Conservation (phyloP, 768 basidiomycete species). For the Serendipita sp. region DNA sequence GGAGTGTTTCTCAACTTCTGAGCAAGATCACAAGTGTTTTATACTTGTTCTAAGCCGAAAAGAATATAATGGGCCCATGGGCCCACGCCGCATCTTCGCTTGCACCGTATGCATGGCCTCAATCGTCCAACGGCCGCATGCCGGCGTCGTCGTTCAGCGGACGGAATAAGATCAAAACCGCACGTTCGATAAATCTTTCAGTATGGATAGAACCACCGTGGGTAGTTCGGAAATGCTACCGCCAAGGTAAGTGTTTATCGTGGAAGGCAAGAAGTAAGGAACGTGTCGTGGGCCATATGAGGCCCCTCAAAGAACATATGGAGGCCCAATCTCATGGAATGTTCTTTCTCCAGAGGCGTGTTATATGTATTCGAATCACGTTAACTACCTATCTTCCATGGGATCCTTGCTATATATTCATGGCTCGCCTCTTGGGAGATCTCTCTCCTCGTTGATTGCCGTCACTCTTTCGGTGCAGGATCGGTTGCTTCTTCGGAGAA, state of each 20-base stretch:
- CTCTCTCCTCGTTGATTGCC: too few relatives aligned
- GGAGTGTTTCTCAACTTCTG: not conserved
- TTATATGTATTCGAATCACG: too few relatives aligned
- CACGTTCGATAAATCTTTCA: not conserved
- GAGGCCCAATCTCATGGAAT: too few relatives aligned
- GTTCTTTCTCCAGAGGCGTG: too few relatives aligned
- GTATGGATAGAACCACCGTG: not conserved
- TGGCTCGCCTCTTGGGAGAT: not conserved
- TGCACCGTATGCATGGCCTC: too few relatives aligned
- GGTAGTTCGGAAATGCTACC: not conserved
- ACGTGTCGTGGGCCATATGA: not conserved
- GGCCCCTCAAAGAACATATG: not conserved
- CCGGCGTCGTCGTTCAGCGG: not conserved
- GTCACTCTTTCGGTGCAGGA: not conserved
- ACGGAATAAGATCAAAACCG: not conserved
- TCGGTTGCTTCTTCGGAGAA: not conserved
- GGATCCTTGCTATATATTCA: not conserved
- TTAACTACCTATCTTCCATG: too few relatives aligned
- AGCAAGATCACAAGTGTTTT: not conserved
- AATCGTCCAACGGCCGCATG: not conserved
- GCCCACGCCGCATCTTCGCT: too few relatives aligned
- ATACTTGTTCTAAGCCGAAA: not conserved
- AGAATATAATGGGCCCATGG: too few relatives aligned
- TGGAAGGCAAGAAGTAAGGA: not conserved
- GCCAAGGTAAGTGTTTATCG: not conserved